phyloP scores from a whole-genome alignment of 2,329 filamentous ascomycete genomes.

The Lomentospora prolificans region DNA sequence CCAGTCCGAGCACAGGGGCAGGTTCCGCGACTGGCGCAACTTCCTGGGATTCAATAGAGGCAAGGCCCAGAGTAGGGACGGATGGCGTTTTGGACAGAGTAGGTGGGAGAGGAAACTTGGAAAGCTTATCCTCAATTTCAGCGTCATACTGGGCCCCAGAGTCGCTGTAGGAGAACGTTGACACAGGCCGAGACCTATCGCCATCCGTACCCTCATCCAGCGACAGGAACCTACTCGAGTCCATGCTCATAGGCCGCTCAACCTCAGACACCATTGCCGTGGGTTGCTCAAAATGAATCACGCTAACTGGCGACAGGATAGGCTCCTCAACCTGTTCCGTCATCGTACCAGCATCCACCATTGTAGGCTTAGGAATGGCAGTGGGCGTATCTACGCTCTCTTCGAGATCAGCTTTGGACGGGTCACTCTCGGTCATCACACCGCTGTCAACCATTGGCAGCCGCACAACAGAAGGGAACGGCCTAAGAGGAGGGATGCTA shows the following conservation, averaged over 20 bases:
- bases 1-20: slow-evolving; percentile 14
- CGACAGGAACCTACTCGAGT: slow-evolving; percentile 17
- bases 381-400: slow-evolving; percentile 21
- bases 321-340: slow-evolving; percentile 25
- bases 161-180: slow-evolving; percentile 41
- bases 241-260: slow-evolving; percentile 17
- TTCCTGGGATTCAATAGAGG: slow-evolving; percentile 26
- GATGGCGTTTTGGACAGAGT: slow-evolving; percentile 15
- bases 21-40: slow-evolving; percentile 2
- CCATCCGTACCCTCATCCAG: slow-evolving; percentile 16
- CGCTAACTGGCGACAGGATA: slow-evolving; percentile 16
- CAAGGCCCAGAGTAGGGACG: slow-evolving; percentile 24
- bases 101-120: slow-evolving; percentile 45
- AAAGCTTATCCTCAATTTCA: slow-evolving; percentile 41
- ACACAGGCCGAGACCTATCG: slow-evolving; percentile 30
- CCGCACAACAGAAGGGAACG: slow-evolving; percentile 39
- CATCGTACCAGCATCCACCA: slow-evolving; percentile 35
- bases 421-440: slow-evolving; percentile 50
- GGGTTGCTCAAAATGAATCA: slow-evolving; percentile 23
- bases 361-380: slow-evolving; percentile 15
- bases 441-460: slow-evolving; percentile 49
- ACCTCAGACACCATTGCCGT: slow-evolving; percentile 32
- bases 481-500: slow-evolving; percentile 33
- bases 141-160: slow-evolving; percentile 40
- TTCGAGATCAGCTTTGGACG: slow-evolving; percentile 29